Base-by-base conservation (phyloP, 2,329 filamentous ascomycete genomes). In the Arthroderma sp. region DNA sequence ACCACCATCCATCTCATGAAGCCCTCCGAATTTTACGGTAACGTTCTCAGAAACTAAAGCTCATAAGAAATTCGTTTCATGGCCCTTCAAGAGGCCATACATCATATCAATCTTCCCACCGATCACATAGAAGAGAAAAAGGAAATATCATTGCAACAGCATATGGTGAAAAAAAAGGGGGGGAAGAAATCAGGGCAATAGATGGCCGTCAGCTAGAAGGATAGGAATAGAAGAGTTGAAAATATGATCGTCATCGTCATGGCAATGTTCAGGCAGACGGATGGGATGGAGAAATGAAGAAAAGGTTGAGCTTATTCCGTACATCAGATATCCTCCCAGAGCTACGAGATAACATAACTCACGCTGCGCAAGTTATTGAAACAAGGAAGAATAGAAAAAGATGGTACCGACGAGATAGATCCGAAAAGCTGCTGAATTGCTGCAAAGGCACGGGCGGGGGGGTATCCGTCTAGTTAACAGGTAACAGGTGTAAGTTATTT, bases 401-500 rank as follows among this genome's bases (percentile, higher is more conserved):
- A 25, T 38, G 28, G n/a, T 51, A 51, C 47, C 47, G 47, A 51
- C 15, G n/a, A 51, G 47, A 51, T 49, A 17, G 47, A 33, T 51
- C 47, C 47, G 25, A 51, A 51, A 51, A 33, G 47, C 47, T 51
- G 47, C 47, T 51, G 28, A 51, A 33, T 33, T 51, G 47, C 28
- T 51, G 47, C 47, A 33, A n/a, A 17, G 15, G 47, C n/a, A 47
- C 19, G 41, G 25, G 28, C 8, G 47, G 4, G 15, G 47, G 23
- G 47, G 47, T 51, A 51, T 51, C 47, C 47, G 47, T 51, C 47
- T 51, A 51, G 47, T 17, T 31, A 51, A 33, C 28, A 51, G 47
- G 28, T 31, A 51, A 33, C 28, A 51, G 47, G 28, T 51, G 28
- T 17, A n/a, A 51, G 6, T 25, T 43, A 11, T 47, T 19, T 23